Conservation (phyloP, 2,329 filamentous ascomycete species). For the Thermothelomyces thermophilus region DNA sequence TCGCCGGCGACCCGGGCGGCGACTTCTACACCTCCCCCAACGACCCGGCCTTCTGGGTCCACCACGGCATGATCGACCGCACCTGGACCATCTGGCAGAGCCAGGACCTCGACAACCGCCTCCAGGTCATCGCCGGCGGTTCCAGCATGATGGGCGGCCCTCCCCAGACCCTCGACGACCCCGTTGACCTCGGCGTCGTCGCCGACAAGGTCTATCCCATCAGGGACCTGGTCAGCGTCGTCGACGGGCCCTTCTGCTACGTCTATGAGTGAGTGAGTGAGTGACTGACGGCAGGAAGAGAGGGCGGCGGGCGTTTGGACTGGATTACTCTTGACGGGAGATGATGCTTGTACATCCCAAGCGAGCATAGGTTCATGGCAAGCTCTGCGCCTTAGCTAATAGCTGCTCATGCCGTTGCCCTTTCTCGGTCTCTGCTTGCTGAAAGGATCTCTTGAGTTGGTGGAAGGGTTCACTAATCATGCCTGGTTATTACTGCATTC, state of each 20-base stretch:
- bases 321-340: too few relatives aligned
- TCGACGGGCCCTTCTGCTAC: conserved; percentile 27
- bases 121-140: conserved; percentile 26
- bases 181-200: conserved; percentile 25
- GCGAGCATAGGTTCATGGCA: too few relatives aligned
- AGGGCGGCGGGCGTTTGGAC: too few relatives aligned
- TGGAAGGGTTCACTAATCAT: too few relatives aligned
- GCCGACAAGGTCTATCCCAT: conserved; percentile 23
- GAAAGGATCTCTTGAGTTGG: too few relatives aligned
- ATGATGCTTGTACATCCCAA: too few relatives aligned
- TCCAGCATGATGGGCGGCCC: conserved; percentile 26
- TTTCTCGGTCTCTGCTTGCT: too few relatives aligned
- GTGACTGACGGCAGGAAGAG: too few relatives aligned
- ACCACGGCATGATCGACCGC: conserved; percentile 29
- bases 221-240: conserved; percentile 22
- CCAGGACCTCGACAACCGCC: conserved; percentile 25
- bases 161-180: conserved; percentile 25
- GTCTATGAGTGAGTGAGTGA: conserved; percentile 22
- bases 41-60: conserved; percentile 28
- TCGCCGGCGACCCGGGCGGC: conserved; percentile 36
- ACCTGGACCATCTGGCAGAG: conserved; percentile 30
- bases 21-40: conserved; percentile 36
- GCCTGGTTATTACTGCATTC: too few relatives aligned
- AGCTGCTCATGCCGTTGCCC: too few relatives aligned
- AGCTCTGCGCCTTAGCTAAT: too few relatives aligned